Evolutionary conservation across 768 basidiomycete genomes (phyloP), one percentile per base, ranked within the genome.

Genomic region (Kwoniella botswanensis): DNA sequence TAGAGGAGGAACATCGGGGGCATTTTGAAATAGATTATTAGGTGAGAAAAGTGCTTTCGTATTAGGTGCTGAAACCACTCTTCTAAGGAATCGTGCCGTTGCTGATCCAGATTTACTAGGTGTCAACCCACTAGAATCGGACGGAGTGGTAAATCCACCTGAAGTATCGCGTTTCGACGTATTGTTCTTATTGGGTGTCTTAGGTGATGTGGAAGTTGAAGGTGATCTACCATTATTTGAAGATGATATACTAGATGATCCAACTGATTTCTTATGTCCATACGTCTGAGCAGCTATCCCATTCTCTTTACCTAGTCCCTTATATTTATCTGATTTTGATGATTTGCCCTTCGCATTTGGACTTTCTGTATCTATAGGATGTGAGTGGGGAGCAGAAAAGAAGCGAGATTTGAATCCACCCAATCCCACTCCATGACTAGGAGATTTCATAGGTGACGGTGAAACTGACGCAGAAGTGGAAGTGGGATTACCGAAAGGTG

Each of bases 11-110:
- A 87, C 78, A 21, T 88, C 88, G 26, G 89, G 88, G 54, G 89
- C 86, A 66, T 88, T 85, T 56, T 68, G 59, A 71, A 76, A 74
- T 18, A 76, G 7, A 21, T 61, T 65, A 15, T 71, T 71, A 22
- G 71, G 69, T 17, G 86, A 69, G 82, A 98, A 94, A 41, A 99
- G 86, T 35, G 91, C 92, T 82, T 98, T 98, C 43, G 94, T 91
- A 80, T 98, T 99, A 2, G 96, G 96, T 2, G 97, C 95, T 10
- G 94, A 97, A 3, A 95, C 94, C 58, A 98, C 96, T 60, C 96
- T 90, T 63, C 96, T 91, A 41, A 98, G 90, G 85, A 98, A 94
- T 44, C 95, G 90, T 59, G 92, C 88, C 10, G 93, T 92, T 5
- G 84, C 81, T 10, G 75, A 78, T 21, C 72, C 68, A 17, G 70